phyloP scores from a whole-genome alignment of 352 stramenopile genomes.

The Elongisporangium undulatum region DNA sequence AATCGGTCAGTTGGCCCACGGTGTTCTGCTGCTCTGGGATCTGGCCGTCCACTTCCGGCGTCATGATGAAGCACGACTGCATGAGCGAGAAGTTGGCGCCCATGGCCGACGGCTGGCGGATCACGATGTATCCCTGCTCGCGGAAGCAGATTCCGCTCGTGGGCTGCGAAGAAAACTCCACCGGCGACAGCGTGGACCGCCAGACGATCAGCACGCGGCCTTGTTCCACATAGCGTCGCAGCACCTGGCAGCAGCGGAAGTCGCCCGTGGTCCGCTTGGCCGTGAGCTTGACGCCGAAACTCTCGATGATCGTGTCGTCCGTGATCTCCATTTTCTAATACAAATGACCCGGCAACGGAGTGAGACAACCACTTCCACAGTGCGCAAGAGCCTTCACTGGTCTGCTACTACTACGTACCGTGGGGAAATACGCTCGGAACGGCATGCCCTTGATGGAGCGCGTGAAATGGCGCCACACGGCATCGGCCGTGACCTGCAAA shows the following conservation, averaged over 20 bases:
- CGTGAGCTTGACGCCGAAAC: slow-evolving; percentile 4
- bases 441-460: slow-evolving; percentile 3
- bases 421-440: neutral
- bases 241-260: slow-evolving; percentile 3
- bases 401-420: neutral
- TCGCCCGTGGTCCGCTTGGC: neutral
- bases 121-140: slow-evolving; percentile 52
- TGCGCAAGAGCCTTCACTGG: neutral
- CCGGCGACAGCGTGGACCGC: slow-evolving; percentile 7
- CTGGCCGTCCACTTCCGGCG: slow-evolving; percentile 21
- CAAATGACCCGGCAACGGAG: neutral
- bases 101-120: slow-evolving; percentile 31
- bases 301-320: slow-evolving; percentile 5
- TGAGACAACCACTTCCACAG: neutral
- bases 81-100: slow-evolving; percentile 29
- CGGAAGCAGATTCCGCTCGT: slow-evolving; percentile 36
- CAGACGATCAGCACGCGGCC: slow-evolving; percentile 5
- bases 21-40: slow-evolving; percentile 4
- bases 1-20: slow-evolving; percentile 4
- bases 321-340: slow-evolving; percentile 5
- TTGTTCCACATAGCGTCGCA: neutral
- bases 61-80: slow-evolving; percentile 57
- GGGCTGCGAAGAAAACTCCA: slow-evolving; percentile 43
- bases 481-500: slow-evolving; percentile 2
- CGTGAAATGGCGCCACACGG: slow-evolving; percentile 6